A percentile compares a stretch with the other conserved stretches of the same genome.
These are phyloP conservation scores for Polyplosphaeria fusca DNA, from an alignment of 495 filamentous ascomycete genomes.

Conservation along the genomic window DNA sequence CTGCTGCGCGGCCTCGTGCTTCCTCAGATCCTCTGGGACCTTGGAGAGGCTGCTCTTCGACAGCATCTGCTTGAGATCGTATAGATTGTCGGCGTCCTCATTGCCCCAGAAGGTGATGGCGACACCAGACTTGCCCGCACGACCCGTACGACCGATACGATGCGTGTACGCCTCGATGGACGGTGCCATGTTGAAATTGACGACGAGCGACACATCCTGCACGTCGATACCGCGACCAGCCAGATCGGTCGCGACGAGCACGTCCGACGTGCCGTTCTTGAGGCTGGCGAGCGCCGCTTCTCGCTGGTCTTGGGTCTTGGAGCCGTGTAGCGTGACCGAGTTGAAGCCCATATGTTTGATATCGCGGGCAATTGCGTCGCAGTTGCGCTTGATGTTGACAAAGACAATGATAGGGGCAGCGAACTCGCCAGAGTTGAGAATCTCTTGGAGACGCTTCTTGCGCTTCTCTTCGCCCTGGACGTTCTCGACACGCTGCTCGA, in stretches of 20 bases:
- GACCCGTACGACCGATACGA: constrained; percentile 94
- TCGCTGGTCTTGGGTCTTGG: constrained; percentile 96
- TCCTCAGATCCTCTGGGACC: constrained; percentile 88
- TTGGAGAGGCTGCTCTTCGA: constrained; percentile 85
- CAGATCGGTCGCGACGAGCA: constrained; percentile 96
- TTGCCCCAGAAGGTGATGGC: constrained; percentile 94
- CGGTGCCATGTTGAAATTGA: constrained; percentile 98
- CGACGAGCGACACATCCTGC: constrained; percentile 83
- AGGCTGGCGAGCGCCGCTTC: constrained; percentile 89
- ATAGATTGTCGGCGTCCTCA: constrained; percentile 91
- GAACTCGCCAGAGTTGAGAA: constrained; percentile 83
- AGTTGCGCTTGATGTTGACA: constrained; percentile 99
- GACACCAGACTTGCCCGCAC: constrained; percentile 96
- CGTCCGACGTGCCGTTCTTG: constrained; percentile 71
- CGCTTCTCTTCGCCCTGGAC: constrained; percentile 89
- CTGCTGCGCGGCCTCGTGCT: constrained; percentile 92
- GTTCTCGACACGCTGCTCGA: constrained; percentile 96
- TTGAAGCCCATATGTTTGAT: constrained; percentile 94
- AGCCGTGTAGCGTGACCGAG: constrained; percentile 87
- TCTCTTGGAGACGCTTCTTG: constrained; percentile 93
- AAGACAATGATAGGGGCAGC: constrained; percentile 95
- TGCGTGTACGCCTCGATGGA: constrained; percentile 96
- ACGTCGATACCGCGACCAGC: constrained; percentile 99
- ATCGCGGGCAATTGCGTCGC: constrained; percentile 90
- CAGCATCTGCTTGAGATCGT: constrained; percentile 95